Base-by-base conservation (phyloP, 169 alveolate species). In the Plasmodium falciparum region DNA sequence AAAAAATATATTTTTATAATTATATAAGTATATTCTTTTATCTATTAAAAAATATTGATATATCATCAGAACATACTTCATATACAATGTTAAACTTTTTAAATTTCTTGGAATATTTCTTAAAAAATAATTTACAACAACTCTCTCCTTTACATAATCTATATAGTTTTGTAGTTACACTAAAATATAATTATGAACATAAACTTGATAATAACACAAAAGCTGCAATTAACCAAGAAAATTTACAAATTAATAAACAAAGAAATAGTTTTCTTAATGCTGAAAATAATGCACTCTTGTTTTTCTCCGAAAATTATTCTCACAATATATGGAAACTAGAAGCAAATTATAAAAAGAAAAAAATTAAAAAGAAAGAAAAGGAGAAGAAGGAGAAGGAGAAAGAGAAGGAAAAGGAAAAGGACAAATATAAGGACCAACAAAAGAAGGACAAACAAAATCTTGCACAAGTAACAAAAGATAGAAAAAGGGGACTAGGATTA, bases 1-100 rank as follows among this genome's bases (percentile, higher is more conserved):
- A 78, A 43, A 78, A 78, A 65, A 78, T 78, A 6, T 78, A 78
- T 78, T 78, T 78, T 66, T 78, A 78, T 26, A 78, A 78, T 33
- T 78, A 78, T 45, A 78, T 78, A 4, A 29, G 72, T 58, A 78
- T 78, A 13, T 66, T 78, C 54, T 78, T 78, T 52, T 78, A 78
- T 59, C 70, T 78, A 1, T 59, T 78, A 1, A 78, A 78, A 78
- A 78, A 78, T 65, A 65, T 78, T 12, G 67, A 78, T 20, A 78
- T 78, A 78, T 56, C 47, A 39, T 74, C 89, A n/a, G 89, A 78
- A 59, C 61, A 78, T 15, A 33, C 89, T 3, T 78, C 89, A 0
- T 78, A 67, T 47, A 66, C 80, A 6, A 66, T 63, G 22, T 45
- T 65, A 26, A 78, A 78, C 39, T n/a, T 66, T 6, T 50, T 78